Evolutionary conservation across 345 rosid species (phyloP).

Genomic region (Syzygium oleosum): DNA sequence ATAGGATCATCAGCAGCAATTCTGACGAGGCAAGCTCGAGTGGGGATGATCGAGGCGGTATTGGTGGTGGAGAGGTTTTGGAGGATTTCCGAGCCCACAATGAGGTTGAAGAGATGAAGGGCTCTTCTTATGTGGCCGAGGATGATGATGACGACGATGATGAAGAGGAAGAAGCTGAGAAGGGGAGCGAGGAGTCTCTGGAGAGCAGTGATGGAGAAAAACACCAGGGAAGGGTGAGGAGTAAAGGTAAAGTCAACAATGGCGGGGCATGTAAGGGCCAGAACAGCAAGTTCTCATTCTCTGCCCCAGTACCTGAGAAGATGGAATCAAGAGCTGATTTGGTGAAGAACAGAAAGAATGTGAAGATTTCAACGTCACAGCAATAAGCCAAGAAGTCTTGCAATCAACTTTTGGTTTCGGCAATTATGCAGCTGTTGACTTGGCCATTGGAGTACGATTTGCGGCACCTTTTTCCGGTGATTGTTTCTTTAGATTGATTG

Average conservation of each 20-base stretch:
- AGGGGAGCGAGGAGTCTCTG: conserved; percentile 12
- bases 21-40: conserved; percentile 16
- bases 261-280: conserved; percentile 7
- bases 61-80: conserved; percentile 19
- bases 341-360: conserved; percentile 21
- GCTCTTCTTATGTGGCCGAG: conserved; percentile 12
- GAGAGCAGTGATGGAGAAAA: conserved; percentile 20
- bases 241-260: background rate
- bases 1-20: conserved; percentile 20
- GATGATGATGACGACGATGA: conserved; percentile 14
- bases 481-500: background rate
- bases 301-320: conserved; percentile 66
- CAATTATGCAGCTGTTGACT: background rate
- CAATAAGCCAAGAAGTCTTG: background rate
- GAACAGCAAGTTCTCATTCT: conserved; percentile 25
- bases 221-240: background rate
- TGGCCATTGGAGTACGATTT: conserved; percentile 3
- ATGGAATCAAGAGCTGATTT: conserved; percentile 50
- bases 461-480: conserved; percentile 50
- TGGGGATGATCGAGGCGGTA: conserved; percentile 34
- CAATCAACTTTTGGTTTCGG: background rate
- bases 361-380: conserved; percentile 12
- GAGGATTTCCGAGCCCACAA: conserved; percentile 5
- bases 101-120: conserved; percentile 22
- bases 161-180: conserved; percentile 2